phyloP scores from a whole-genome alignment of 257 asterid genomes.

The Solanum bukasovii region DNA sequence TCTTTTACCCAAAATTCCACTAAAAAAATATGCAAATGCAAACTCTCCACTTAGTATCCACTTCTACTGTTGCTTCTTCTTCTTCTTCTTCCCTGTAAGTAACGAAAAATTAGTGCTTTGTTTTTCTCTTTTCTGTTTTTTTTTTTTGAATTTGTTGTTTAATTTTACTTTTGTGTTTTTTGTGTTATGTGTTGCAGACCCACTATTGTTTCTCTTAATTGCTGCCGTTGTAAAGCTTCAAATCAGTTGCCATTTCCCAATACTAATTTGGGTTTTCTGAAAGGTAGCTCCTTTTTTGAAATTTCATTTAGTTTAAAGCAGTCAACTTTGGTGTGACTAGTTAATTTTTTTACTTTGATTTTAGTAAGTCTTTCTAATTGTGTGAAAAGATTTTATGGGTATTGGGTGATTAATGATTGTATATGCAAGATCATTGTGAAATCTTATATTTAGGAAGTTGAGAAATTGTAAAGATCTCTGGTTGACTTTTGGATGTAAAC shows the following conservation, averaged over 20 bases:
- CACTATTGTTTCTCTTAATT: not conserved
- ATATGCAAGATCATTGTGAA: not conserved
- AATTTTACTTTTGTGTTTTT: not conserved
- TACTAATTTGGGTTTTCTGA: not conserved
- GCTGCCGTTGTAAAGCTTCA: not conserved
- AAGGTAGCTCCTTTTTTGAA: not conserved
- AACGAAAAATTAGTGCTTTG: not conserved
- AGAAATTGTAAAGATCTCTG: not conserved
- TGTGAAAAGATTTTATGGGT: not conserved
- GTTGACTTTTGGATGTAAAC: not conserved
- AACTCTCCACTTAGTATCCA: not conserved
- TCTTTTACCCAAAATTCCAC: not conserved
- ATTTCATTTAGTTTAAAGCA: not conserved
- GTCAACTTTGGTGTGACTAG: not conserved
- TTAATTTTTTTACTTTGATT: not conserved
- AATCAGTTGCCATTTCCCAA: not conserved
- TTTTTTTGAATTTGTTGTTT: not conserved
- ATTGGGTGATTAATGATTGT: not conserved
- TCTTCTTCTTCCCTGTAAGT: conserved; percentile 6
- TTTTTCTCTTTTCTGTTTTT: not conserved
- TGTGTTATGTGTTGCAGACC: not conserved
- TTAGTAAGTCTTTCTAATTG: not conserved
- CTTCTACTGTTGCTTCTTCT: not conserved
- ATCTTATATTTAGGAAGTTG: not conserved
- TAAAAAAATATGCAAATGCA: not conserved